A percentile compares a stretch with the other conserved stretches of the same genome.
Conservation (phyloP, 2,329 filamentous ascomycete genomes). For the Verticillium klebahnii region DNA sequence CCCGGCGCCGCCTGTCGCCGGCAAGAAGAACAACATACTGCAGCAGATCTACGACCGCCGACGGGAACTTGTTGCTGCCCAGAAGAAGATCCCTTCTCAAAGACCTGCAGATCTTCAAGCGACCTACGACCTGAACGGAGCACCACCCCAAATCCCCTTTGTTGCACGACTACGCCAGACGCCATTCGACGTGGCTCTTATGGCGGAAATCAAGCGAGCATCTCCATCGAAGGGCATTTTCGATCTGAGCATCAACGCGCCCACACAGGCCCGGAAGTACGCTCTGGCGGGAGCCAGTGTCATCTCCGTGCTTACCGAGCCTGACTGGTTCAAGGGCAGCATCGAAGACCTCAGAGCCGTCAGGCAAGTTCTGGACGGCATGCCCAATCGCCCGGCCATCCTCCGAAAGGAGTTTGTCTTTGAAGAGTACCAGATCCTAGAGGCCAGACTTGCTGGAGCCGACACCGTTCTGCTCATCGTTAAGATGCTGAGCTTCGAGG, state of each 20-base stretch:
- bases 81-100: constrained; percentile 83
- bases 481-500: constrained; percentile 83
- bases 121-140: constrained; percentile 76
- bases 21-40: constrained; percentile 77
- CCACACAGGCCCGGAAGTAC: constrained; percentile 85
- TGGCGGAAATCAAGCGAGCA: constrained; percentile 96
- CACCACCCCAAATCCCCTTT: constrained; percentile 80
- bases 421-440: constrained; percentile 95
- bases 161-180: constrained; percentile 74
- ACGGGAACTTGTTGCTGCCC: constrained; percentile 67
- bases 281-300: constrained; percentile 92
- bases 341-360: constrained; percentile 90
- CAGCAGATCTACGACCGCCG: constrained; percentile 87
- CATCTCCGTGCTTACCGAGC: constrained; percentile 97
- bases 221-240: constrained; percentile 97
- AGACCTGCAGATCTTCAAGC: constrained; percentile 79
- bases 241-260: constrained; percentile 79
- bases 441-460: constrained; percentile 86
- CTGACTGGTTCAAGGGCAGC: constrained; percentile 98
- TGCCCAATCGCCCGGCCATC: constrained; percentile 88
- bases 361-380: constrained; percentile 79
- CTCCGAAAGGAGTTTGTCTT: constrained; percentile 97
- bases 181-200: constrained; percentile 82
- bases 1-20: constrained; percentile 20
- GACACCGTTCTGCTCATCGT: constrained; percentile 95